phyloP scores from a whole-genome alignment of 192 early-diverging fungal genomes.

The Coemansia pectinata region DNA sequence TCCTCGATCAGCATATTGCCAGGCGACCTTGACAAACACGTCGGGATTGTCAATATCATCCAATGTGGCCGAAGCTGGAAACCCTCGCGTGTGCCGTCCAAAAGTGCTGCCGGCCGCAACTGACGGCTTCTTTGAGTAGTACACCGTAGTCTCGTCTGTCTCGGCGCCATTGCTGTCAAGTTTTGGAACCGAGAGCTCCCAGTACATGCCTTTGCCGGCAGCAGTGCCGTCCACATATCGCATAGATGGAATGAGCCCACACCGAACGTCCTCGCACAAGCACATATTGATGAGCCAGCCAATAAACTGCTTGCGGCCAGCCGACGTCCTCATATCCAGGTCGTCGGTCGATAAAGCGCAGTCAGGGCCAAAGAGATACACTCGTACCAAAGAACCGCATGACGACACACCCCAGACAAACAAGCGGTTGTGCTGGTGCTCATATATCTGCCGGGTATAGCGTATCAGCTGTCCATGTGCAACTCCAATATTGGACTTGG shows the following conservation, averaged over 20 bases:
- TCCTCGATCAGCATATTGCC: not conserved
- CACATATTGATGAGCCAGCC: not conserved
- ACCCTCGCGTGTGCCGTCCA: conserved; percentile 10
- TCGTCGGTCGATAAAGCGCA: not conserved
- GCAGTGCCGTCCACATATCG: not conserved
- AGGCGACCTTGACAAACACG: not conserved
- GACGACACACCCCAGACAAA: not conserved
- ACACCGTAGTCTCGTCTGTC: not conserved
- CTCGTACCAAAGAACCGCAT: not conserved
- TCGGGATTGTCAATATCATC: not conserved
- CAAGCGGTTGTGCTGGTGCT: not conserved
- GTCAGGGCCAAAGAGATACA: conserved; percentile 2
- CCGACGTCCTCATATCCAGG: not conserved
- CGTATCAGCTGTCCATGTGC: not conserved
- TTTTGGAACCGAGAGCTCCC: not conserved
- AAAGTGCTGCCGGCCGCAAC: not conserved
- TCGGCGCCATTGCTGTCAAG: not conserved
- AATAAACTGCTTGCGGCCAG: conserved; percentile 1
- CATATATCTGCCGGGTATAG: not conserved
- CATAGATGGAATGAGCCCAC: conserved; percentile 1
- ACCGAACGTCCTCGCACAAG: not conserved
- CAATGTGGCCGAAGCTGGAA: not conserved
- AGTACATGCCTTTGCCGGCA: not conserved
- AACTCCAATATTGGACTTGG: not conserved
- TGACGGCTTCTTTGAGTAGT: not conserved